These are phyloP conservation scores for Pisolithus microcarpus DNA, from an alignment of 768 basidiomycete genomes.

Conservation along the genomic window DNA sequence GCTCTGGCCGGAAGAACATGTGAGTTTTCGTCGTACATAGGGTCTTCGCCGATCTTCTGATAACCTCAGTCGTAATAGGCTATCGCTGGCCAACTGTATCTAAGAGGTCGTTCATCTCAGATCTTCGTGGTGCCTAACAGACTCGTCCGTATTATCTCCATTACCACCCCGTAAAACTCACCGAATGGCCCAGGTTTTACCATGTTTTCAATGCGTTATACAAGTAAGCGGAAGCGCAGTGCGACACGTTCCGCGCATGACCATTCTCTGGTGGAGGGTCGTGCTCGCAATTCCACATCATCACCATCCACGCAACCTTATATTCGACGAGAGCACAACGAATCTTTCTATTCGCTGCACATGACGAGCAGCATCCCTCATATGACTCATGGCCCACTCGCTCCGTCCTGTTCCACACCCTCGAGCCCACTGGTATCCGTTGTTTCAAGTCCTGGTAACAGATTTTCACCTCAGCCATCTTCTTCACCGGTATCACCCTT, in stretches of 20 bases:
- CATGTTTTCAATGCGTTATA: constrained; percentile 11
- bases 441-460: constrained; percentile 16
- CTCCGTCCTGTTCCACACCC: constrained; percentile 8
- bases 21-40: constrained; percentile 7
- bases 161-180: not conserved
- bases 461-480: constrained; percentile 18
- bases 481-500: constrained; percentile 18
- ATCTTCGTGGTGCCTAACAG: not conserved
- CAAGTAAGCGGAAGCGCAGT: constrained; percentile 7
- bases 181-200: constrained; percentile 1
- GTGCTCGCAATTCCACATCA: constrained; percentile 7
- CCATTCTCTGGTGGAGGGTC: constrained; percentile 1
- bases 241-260: constrained; percentile 17
- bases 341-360: constrained; percentile 16
- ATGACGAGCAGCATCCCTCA: constrained; percentile 7
- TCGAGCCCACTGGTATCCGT: constrained; percentile 23
- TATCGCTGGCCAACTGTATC: constrained; percentile 9
- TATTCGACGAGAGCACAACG: constrained; percentile 5
- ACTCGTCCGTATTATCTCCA: not conserved
- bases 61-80: constrained; percentile 8
- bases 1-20: constrained; percentile 11
- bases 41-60: not conserved
- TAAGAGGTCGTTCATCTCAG: constrained; percentile 8
- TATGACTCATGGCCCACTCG: constrained; percentile 1
- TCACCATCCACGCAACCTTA: constrained; percentile 3